phyloP scores from a whole-genome alignment of 169 alveolate species.

The Eimeria sp. region DNA sequence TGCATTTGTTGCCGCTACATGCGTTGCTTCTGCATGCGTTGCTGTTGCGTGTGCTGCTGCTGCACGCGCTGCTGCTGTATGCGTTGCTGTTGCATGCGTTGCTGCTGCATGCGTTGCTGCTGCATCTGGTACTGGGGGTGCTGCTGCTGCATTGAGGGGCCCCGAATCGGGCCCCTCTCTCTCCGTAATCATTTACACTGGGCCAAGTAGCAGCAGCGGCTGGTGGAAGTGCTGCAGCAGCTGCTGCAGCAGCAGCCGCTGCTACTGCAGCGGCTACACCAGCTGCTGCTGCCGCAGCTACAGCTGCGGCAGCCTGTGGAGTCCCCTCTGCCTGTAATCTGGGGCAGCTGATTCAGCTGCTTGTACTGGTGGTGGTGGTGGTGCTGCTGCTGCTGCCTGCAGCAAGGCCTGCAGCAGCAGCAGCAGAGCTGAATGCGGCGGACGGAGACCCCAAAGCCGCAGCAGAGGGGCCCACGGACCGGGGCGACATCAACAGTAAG shows the following conservation, averaged over 20 bases:
- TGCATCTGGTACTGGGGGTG: neutral
- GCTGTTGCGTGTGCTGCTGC: constrained; percentile 38
- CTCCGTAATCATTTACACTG: neutral
- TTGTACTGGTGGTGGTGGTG: neutral
- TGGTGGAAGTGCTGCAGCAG: neutral
- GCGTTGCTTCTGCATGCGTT: neutral
- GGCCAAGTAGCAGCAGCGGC: neutral
- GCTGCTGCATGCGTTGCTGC: neutral
- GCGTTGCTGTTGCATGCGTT: neutral
- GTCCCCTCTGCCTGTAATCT: neutral
- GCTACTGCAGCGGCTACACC: constrained; percentile 2
- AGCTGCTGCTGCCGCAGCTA: constrained; percentile 8
- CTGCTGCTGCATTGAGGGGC: constrained; percentile 1
- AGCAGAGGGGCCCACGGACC: neutral
- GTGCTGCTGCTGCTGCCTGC: constrained; percentile 12
- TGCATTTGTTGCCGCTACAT: neutral
- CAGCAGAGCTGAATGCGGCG: neutral
- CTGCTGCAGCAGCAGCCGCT: constrained; percentile 19
- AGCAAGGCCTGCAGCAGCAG: constrained; percentile 15
- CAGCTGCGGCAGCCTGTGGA: neutral
- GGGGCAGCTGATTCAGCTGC: neutral
- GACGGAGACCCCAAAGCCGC: neutral
- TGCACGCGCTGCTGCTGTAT: neutral
- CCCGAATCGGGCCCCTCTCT: neutral
- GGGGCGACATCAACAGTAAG: constrained; percentile 13